Base-by-base conservation (phyloP, 805 yeast genomes). In the Ascoidea asiatica region DNA sequence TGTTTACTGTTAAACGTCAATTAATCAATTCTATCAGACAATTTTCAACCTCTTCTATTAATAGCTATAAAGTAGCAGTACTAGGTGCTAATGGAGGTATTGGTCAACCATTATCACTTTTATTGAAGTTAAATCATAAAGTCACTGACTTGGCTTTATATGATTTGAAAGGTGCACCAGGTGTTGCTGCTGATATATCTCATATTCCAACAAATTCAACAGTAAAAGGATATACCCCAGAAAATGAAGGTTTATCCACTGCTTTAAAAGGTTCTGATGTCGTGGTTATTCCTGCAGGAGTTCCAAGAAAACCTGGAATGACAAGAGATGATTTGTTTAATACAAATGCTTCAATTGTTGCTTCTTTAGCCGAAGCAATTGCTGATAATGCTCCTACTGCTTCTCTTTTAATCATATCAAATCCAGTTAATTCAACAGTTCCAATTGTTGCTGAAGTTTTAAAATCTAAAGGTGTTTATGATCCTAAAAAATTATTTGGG, bases 221-320 rank as follows among this genome's bases (percentile, higher is more conserved):
- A 42, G 78, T 79, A 57, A 68, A 66, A 50, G 76, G 87, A 58
- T 72, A 73, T 67, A 69, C 76, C 48, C 83, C 84, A 54, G 81
- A 73, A 52, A 75, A 79, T 49, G 74, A 73, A 43, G 84, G 84
- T 33, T 67, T 87, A 51, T 67, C 72, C 48, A 68, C 66, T 46
- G 95, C 96, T 18, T 68, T 89, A 55, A 67, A 73, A 43, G 88
- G 80, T 42, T 76, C 95, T 43, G 94, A 88, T 56, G 79, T 89
- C 48, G 89, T 89, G 44, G 75, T 89, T 47, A 85, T 89, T 62
- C 89, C 90, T 54, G 92, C 92, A 40, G 92, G 92, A 68, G 87
- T 82, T 48, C 90, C 92, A 63, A 77, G 92, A 70, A 82, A 82
- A 65, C 89, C 89, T 51, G 92, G 92, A 57, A 82, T 82, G 90